A percentile compares a stretch with the other conserved stretches of the same genome.
phyloP scores from a whole-genome alignment of 371 early-diverging fungal genomes.

The Neoconidiobolus thromboides region DNA sequence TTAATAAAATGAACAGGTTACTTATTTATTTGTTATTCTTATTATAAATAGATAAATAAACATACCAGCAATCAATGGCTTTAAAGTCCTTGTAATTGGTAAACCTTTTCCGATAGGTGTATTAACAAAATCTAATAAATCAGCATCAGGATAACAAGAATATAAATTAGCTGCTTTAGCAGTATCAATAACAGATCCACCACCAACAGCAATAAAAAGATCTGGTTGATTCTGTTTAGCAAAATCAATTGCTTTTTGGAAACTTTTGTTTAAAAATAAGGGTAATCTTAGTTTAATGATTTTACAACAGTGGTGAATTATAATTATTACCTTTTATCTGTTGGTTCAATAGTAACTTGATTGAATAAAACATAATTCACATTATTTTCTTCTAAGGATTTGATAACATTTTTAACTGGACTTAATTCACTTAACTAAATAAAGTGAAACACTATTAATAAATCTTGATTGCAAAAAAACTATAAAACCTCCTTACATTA shows the following conservation, averaged over 20 bases:
- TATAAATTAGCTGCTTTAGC: conserved; percentile 82
- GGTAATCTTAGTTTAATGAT: neutral
- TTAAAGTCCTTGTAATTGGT: conserved; percentile 45
- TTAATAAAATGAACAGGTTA: conserved; percentile 42
- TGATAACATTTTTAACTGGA: conserved; percentile 52
- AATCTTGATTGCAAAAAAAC: neutral
- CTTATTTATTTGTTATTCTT: neutral
- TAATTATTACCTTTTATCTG: conserved; percentile 30
- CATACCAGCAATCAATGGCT: conserved; percentile 62
- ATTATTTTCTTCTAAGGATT: conserved; percentile 48
- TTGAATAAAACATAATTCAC: conserved; percentile 60
- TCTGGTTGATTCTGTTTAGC: conserved; percentile 52
- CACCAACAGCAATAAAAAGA: conserved; percentile 80
- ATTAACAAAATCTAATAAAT: conserved; percentile 81
- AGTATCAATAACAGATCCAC: conserved; percentile 85
- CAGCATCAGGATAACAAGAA: conserved; percentile 57
- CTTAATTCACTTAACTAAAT: conserved; percentile 37
- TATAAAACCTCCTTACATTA: conserved; percentile 15
- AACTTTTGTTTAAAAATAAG: conserved; percentile 14
- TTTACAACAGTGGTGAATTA: neutral
- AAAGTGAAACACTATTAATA: neutral
- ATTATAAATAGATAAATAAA: neutral
- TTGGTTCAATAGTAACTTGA: conserved; percentile 65
- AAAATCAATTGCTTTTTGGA: conserved; percentile 61
- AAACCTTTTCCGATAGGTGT: conserved; percentile 80